Percentiles rank a stretch among this genome's conserved stretches.
Evolutionary conservation across 176 grass and related monocot species (phyloP).

Genomic region (Thalia dealbata): DNA sequence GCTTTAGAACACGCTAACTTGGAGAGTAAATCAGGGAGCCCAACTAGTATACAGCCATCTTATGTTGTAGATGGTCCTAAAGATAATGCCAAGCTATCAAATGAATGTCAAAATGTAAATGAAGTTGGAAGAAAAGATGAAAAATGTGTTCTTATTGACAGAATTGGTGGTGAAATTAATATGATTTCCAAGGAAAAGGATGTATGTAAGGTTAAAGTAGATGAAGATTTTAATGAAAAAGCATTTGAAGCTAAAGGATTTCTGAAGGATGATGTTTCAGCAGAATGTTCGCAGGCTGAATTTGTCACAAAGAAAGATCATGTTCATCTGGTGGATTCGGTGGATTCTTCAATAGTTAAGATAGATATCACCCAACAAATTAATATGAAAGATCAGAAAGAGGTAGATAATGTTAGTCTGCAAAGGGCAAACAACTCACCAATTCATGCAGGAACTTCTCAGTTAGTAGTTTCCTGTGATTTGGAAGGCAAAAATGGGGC

Average conservation of each 20-base stretch:
- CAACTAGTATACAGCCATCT: slow-evolving; percentile 19
- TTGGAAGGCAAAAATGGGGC: neutral
- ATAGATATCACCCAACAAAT: slow-evolving; percentile 24
- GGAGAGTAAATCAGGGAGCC: slow-evolving; percentile 13
- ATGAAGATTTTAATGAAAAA: slow-evolving; percentile 29
- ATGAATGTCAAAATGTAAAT: slow-evolving; percentile 22
- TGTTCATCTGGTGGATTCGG: slow-evolving; percentile 19
- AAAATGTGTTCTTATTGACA: slow-evolving; percentile 14
- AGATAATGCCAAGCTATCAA: slow-evolving; percentile 8
- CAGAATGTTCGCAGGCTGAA: slow-evolving; percentile 28
- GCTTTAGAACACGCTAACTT: slow-evolving; percentile 32
- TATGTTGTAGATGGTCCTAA: slow-evolving; percentile 17
- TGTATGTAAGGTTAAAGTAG: slow-evolving; percentile 15
- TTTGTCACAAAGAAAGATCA: slow-evolving; percentile 21
- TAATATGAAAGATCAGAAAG: neutral
- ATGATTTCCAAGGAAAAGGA: slow-evolving; percentile 24
- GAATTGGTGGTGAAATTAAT: slow-evolving; percentile 30
- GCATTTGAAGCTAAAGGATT: slow-evolving; percentile 18
- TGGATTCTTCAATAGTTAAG: slow-evolving; percentile 19
- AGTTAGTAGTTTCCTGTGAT: slow-evolving; percentile 4
- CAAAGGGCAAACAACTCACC: slow-evolving; percentile 19
- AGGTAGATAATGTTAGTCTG: slow-evolving; percentile 6
- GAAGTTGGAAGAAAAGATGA: slow-evolving; percentile 29
- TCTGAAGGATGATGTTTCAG: slow-evolving; percentile 22
- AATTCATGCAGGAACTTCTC: slow-evolving; percentile 4